Conservation (phyloP, 2,329 filamentous ascomycete species). For the Venturia effusa region DNA sequence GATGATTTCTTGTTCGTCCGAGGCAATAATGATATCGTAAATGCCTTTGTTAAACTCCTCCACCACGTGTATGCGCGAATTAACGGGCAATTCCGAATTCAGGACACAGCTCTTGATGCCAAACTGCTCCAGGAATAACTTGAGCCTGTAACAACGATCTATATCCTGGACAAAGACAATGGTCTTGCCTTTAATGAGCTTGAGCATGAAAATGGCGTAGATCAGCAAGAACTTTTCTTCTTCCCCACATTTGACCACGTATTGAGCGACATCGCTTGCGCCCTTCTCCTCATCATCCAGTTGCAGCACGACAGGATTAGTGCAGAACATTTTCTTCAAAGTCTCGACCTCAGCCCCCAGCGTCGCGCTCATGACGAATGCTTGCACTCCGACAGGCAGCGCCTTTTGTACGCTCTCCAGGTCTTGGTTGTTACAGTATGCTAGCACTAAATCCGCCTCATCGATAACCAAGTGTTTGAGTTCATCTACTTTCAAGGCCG, state of each 20-base stretch:
- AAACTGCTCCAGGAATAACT: slow-evolving; percentile 94
- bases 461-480: slow-evolving; percentile 78
- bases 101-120: slow-evolving; percentile 86
- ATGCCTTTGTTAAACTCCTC: slow-evolving; percentile 95
- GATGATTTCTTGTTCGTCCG: slow-evolving; percentile 79
- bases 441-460: slow-evolving; percentile 86
- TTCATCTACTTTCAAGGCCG: slow-evolving; percentile 57
- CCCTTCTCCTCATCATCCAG: slow-evolving; percentile 73
- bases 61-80: slow-evolving; percentile 85
- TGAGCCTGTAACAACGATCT: slow-evolving; percentile 81
- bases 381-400: slow-evolving; percentile 70
- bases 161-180: slow-evolving; percentile 78
- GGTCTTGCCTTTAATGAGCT: slow-evolving; percentile 86
- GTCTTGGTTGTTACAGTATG: slow-evolving; percentile 89
- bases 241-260: slow-evolving; percentile 84
- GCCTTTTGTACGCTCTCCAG: slow-evolving; percentile 67
- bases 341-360: slow-evolving; percentile 65
- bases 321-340: slow-evolving; percentile 75
- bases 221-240: slow-evolving; percentile 92
- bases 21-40: slow-evolving; percentile 96
- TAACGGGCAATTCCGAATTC: slow-evolving; percentile 89
- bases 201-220: slow-evolving; percentile 91
- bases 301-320: slow-evolving; percentile 67
- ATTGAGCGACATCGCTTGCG: slow-evolving; percentile 70
- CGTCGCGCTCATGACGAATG: slow-evolving; percentile 88